A percentile compares a stretch with the other conserved stretches of the same genome.
Conservation (phyloP, 2,329 filamentous ascomycete genomes). For the Cercospora nicotianae region DNA sequence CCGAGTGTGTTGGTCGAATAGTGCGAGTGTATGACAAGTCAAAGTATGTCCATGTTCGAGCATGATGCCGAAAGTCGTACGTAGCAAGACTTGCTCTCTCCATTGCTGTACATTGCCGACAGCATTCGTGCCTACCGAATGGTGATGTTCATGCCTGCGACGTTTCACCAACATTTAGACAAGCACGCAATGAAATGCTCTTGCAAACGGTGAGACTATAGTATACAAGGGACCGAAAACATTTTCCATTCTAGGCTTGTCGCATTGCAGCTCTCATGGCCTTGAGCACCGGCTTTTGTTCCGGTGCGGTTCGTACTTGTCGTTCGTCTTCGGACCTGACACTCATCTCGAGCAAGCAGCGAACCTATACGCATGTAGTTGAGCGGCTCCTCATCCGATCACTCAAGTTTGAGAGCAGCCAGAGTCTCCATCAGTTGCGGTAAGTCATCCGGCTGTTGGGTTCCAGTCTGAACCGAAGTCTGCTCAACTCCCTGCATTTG, state of each 20-base stretch:
- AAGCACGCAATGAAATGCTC: not conserved
- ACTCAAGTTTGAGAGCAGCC: not conserved
- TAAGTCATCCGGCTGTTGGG: constrained; percentile 12
- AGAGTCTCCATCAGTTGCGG: constrained; percentile 9
- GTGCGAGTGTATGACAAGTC: not conserved
- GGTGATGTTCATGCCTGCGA: not conserved
- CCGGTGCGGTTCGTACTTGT: not conserved
- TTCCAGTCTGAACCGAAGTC: not conserved
- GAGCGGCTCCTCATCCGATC: not conserved
- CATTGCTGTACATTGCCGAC: not conserved
- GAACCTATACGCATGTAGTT: not conserved
- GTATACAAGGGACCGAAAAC: not conserved
- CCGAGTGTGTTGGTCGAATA: not conserved
- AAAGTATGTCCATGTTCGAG: not conserved
- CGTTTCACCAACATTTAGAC: not conserved
- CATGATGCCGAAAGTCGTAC: not conserved
- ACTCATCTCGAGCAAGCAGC: not conserved
- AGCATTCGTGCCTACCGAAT: not conserved
- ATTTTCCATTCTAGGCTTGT: not conserved
- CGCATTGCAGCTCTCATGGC: not conserved
- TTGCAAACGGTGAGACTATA: not conserved
- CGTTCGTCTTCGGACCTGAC: not conserved
- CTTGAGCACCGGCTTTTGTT: not conserved
- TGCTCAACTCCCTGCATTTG: constrained; percentile 11
- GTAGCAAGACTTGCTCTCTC: not conserved